Base-by-base conservation (phyloP, 768 basidiomycete genomes). In the Podaxis rugospora region DNA sequence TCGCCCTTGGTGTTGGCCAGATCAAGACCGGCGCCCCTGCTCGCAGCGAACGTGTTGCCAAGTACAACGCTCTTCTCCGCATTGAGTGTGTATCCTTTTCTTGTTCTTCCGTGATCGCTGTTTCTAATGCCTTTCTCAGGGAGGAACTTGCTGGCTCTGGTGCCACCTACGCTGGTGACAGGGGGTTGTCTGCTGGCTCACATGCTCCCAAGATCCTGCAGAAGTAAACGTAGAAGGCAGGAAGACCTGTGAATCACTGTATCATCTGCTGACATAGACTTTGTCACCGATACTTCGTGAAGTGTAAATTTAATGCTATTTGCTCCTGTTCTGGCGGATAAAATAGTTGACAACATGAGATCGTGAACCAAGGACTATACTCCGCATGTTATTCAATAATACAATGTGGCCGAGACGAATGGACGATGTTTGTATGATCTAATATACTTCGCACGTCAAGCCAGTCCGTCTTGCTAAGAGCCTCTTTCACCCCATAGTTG, bases 1-100 rank as follows among this genome's bases (percentile, higher is more conserved):
- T 98, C 67, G 97, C 92, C 51, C 92, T 98, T 66, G 89, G 90
- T 65, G 84, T 83, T 62, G 95, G 95, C 65, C 90, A 96, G 78
- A 97, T 98, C 84, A 98, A 99, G 89, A 97, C 96, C 51, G 96
- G 96, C 78, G 95, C 95, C 46, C 96, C 95, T 37, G 94, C 93
- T 63, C 85, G 95, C 65, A 90, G 88, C 68, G 97, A 98, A 80
- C 96, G 97, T 79, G 90, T 98, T 28, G 93, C 93, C 70, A 95
- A 95, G 77, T 93, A 94, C 83, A 95, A 95, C 71, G 79, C 84
- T 36, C 78, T 97, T 57, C 82, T 97, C 72, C 91, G 94, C 68
- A 95, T 95, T 64, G 92, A 93, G 88, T 93, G 75, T 70, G 89
- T 81, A 21, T 40, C 50, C 40, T 35, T 14, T 47, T 23, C 32